Conservation (phyloP, 192 early-diverging fungal genomes). For the Podila epigama region DNA sequence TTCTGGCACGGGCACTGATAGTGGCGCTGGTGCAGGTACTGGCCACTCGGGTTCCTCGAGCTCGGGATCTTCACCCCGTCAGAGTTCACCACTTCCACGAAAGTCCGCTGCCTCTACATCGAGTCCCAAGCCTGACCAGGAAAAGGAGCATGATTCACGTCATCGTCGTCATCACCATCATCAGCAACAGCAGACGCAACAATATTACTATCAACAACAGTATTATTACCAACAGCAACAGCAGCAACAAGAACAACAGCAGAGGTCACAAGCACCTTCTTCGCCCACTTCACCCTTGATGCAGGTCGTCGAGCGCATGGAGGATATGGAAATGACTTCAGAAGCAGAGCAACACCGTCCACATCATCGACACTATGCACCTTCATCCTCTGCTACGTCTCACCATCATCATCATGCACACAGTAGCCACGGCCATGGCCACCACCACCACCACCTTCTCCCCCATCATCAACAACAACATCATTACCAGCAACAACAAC, state of each 20-base stretch:
- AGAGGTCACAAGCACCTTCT: conserved; percentile 1
- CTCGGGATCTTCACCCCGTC: conserved; percentile 3
- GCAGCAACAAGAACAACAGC: not conserved
- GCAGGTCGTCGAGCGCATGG: conserved; percentile 16
- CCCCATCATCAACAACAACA: not conserved
- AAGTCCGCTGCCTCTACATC: not conserved
- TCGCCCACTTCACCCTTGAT: conserved; percentile 42
- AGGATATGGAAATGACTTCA: not conserved
- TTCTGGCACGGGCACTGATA: too few relatives aligned
- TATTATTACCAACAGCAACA: not conserved
- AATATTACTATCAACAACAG: conserved; percentile 9
- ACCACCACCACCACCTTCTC: too few relatives aligned
- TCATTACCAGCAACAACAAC: not conserved
- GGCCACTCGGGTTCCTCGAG: too few relatives aligned
- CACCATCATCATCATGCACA: too few relatives aligned
- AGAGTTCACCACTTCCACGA: conserved; percentile 20
- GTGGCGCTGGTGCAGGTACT: too few relatives aligned
- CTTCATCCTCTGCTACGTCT: not conserved
- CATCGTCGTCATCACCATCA: conserved; percentile 13
- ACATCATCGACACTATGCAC: not conserved
- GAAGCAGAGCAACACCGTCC: too few relatives aligned
- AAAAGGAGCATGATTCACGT: conserved; percentile 5
- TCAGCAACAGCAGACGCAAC: conserved; percentile 2
- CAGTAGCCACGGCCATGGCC: too few relatives aligned
- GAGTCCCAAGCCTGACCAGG: not conserved